A percentile compares a stretch with the other conserved stretches of the same genome.
These are phyloP conservation scores for Orbilia javanica DNA, from an alignment of 2,329 filamentous ascomycete species.

Conservation along the genomic window DNA sequence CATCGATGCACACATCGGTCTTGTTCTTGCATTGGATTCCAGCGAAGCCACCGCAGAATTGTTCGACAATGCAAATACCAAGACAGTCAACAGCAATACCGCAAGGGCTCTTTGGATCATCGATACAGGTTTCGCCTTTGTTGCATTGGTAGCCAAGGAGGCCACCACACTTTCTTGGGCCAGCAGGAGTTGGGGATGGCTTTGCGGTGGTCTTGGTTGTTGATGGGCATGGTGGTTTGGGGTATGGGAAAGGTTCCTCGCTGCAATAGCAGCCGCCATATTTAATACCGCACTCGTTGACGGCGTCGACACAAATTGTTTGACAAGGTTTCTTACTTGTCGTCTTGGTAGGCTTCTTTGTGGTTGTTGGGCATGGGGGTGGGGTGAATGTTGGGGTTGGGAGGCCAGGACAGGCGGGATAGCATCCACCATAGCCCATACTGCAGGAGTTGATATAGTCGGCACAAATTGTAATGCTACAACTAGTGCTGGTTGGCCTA, in stretches of 20 bases:
- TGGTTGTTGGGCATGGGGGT: constrained; percentile 36
- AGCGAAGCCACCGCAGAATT: constrained; percentile 66
- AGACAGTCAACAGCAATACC: constrained; percentile 54
- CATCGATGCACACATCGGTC: constrained; percentile 66
- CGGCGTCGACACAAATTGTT: constrained; percentile 58
- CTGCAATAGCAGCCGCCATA: constrained; percentile 60
- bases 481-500: constrained; percentile 23
- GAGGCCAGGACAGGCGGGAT: constrained; percentile 30
- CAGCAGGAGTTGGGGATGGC: constrained; percentile 21
- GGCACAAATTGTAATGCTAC: constrained; percentile 40
- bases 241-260: constrained; percentile 21
- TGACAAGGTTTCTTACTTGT: constrained; percentile 41
- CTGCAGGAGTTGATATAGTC: constrained; percentile 57
- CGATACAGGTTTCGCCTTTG: constrained; percentile 50
- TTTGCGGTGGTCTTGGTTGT: constrained; percentile 10
- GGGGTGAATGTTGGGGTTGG: constrained; percentile 32
- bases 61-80: constrained; percentile 43
- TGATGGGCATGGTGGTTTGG: constrained; percentile 56
- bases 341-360: constrained; percentile 27
- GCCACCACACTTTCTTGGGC: constrained; percentile 44
- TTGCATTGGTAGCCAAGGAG: constrained; percentile 35
- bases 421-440: constrained; percentile 43
- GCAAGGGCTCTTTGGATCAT: constrained; percentile 53
- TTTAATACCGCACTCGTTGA: constrained; percentile 59
- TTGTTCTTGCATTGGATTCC: constrained; percentile 63